These are phyloP conservation scores for Kodamaea sp. DNA, from an alignment of 1,139 yeast species.

Conservation along the genomic window DNA sequence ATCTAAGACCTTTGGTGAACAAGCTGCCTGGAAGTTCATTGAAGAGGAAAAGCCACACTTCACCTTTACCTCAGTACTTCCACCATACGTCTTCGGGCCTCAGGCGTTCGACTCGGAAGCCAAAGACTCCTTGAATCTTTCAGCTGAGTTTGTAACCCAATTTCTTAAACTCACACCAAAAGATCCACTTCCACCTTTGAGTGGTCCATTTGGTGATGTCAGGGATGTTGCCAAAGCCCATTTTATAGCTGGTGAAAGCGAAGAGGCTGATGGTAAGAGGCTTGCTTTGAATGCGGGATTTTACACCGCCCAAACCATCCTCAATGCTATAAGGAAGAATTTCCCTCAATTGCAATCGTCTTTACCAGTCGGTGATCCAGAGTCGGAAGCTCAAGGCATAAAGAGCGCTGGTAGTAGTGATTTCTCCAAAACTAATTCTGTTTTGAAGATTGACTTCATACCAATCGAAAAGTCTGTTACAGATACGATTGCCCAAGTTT, in stretches of 20 bases:
- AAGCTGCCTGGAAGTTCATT: conserved; percentile 55
- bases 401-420: no score
- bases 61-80: conserved; percentile 41
- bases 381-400: no score
- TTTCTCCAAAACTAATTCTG: conserved; percentile 32
- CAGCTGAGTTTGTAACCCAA: conserved; percentile 31
- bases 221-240: conserved; percentile 19
- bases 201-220: conserved; percentile 11
- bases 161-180: conserved; percentile 12
- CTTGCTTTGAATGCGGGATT: conserved; percentile 1
- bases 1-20: conserved; percentile 54
- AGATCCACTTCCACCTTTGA: neutral
- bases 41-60: conserved; percentile 38
- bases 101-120: neutral
- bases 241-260: conserved; percentile 14
- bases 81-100: neutral
- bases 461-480: conserved; percentile 35
- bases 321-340: conserved; percentile 25
- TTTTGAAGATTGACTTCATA: conserved; percentile 39
- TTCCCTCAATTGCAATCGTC: conserved; percentile 15
- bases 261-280: conserved; percentile 15
- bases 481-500: no score
- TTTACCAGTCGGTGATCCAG: conserved; percentile 20
- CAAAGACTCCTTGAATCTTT: conserved; percentile 13
- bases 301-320: conserved; percentile 31